Evolutionary conservation across 2,329 filamentous ascomycete species (phyloP), one percentile per base, ranked within the genome.

Genomic region (Coniochaeta prunicola): DNA sequence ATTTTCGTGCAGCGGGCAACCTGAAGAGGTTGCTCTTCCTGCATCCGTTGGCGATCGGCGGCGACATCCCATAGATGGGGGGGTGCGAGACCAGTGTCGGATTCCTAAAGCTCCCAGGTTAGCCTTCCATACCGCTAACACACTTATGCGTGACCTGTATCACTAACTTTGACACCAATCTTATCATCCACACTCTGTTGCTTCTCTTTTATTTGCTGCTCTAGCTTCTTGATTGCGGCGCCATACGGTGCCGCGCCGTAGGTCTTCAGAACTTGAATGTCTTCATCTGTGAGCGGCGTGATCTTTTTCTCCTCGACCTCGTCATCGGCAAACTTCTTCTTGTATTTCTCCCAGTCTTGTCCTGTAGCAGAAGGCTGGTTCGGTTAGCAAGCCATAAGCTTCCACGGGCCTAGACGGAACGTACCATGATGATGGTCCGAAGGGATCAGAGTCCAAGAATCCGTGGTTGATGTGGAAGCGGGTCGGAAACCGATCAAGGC

Each of bases 261-360:
- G 62, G 94, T 99, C 81, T 97, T 99, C 68, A 99, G 86, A 65
- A 99, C 94, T 80, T 97, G 92, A 70, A 99, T 99, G 80, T 99
- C 94, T 81, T 97, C 94, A 80, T 97, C 94, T 67, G 92, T 89
- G 63, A 99, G 81, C 65, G 94, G 94, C 61, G 92, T 93, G 73
- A 99, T 99, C 86, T 99, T 99, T 88, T 99, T 99, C 84, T 99
- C 94, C 74, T 96, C 92, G 76, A 92, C 82, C 75, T 97, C 94
- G 69, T 99, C 94, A 71, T 99, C 94, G 71, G 89, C 93, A 72
- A 91, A 99, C 72, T 88, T 92, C 84, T 97, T 97, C 80, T 90
- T 85, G 83, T 96, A 97, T 81, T 97, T 97, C 84, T 99, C 94
- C 94, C 94, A 99, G 84, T 86, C 91, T 76, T 83, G 79, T 74